Evolutionary conservation across 2,329 filamentous ascomycete species (phyloP).

Genomic region (Orbilia oligospora): DNA sequence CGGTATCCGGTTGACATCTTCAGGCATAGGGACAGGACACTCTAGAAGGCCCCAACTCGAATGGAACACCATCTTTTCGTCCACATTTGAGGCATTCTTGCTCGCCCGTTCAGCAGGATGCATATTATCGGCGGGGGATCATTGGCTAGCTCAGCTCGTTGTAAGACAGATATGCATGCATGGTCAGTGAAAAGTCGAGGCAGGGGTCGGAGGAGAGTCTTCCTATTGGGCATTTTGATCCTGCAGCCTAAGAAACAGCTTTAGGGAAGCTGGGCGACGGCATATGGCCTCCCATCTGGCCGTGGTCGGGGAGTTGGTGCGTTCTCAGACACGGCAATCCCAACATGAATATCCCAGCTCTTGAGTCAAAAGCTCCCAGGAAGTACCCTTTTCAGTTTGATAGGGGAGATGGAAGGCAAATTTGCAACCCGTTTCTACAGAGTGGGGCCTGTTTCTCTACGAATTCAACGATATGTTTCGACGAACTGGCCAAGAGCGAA

Average conservation of each 20-base stretch:
- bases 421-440: conserved; percentile 16
- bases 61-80: conserved; percentile 10
- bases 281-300: conserved; percentile 10
- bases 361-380: not conserved
- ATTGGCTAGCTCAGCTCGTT: conserved; percentile 38
- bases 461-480: not conserved
- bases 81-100: conserved; percentile 7
- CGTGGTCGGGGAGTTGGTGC: conserved; percentile 17
- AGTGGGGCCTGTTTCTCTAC: conserved; percentile 14
- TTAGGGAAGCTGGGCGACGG: conserved; percentile 12
- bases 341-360: not conserved
- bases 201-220: conserved; percentile 29
- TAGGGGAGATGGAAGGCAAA: conserved; percentile 20
- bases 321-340: conserved; percentile 18
- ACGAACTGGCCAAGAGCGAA: not conserved
- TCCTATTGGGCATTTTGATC: conserved; percentile 46
- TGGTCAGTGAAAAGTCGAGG: conserved; percentile 16
- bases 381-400: conserved; percentile 5
- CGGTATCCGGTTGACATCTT: conserved; percentile 30
- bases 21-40: not conserved
- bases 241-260: conserved; percentile 41
- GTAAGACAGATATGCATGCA: conserved; percentile 52
- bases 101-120: conserved; percentile 46
- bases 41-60: not conserved
- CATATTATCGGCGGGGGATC: conserved; percentile 32